phyloP scores from a whole-genome alignment of 331 rosid species.

The Quercus lobata region DNA sequence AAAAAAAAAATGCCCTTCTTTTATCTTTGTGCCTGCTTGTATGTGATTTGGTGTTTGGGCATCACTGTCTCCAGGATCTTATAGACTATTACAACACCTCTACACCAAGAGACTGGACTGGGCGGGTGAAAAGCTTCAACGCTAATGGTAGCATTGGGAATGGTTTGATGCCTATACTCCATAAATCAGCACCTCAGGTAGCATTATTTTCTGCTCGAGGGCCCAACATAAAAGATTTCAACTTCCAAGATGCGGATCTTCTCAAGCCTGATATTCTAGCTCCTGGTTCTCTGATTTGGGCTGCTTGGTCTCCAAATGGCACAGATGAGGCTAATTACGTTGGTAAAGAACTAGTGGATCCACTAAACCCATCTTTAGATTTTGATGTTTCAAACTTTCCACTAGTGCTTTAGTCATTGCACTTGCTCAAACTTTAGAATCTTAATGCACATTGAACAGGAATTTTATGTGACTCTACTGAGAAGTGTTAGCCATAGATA shows the following conservation, averaged over 20 bases:
- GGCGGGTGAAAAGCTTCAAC: slow-evolving; percentile 85
- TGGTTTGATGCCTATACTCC: slow-evolving; percentile 89
- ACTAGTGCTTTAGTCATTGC: not conserved
- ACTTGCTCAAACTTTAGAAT: not conserved
- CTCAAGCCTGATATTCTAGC: slow-evolving; percentile 98
- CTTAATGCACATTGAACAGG: not conserved
- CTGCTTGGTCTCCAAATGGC: slow-evolving; percentile 99
- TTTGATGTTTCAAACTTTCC: slow-evolving; percentile 1
- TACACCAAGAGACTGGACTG: slow-evolving; percentile 96
- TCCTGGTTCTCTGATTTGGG: slow-evolving; percentile 99
- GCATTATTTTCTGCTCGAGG: slow-evolving; percentile 95
- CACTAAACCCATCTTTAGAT: slow-evolving; percentile 8
- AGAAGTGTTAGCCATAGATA: not conserved
- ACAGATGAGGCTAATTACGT: slow-evolving; percentile 93
- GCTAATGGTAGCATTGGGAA: slow-evolving; percentile 82
- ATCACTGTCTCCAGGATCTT: slow-evolving; percentile 62
- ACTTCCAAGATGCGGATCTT: slow-evolving; percentile 97
- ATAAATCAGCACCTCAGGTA: slow-evolving; percentile 96
- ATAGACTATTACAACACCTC: slow-evolving; percentile 81
- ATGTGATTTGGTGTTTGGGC: slow-evolving; percentile 23
- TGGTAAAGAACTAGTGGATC: slow-evolving; percentile 51
- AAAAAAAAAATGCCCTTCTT: no score
- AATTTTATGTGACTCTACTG: not conserved
- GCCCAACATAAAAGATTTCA: slow-evolving; percentile 87
- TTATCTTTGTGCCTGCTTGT: not conserved